Base-by-base conservation (phyloP, 1,139 yeast species). In the Suhomyces terraborum region DNA sequence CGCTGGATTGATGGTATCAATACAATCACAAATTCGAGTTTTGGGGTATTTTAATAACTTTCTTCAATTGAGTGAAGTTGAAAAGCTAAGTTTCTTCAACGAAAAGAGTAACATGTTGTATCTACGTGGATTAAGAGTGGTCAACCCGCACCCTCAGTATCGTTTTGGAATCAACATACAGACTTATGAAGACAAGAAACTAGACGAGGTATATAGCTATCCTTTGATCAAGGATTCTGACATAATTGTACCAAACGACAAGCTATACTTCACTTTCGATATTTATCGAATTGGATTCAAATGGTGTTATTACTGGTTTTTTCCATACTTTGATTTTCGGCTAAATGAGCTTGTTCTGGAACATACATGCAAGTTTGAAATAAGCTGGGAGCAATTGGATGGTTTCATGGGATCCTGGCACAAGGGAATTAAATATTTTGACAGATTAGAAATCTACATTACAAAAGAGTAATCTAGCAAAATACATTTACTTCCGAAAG, bases 1-100 rank as follows among this genome's bases (percentile, higher is more conserved):
- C 4, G 67, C 78, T 35, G 84, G 86, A 1, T 63, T 64, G 8
- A 97, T 96, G 0, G 81, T 93, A 1, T 78, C 89, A 0, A 87
- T 88, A 14, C 47, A 56, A 14, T 82, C 93, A 5, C 98, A 93
- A 59, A 56, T 71, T 16, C 59, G 93, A 35, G 87, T 83, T 54
- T 64, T 89, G 28, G 54, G 64, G 4, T 91, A 93, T 58, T 82
- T 82, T 61, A 69, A 72, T 41, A 46, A 52, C 23, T 78, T 58
- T 43, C 52, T 62, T 12, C 12, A 9, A 1, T 13, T 13, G n/a
- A 6, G 10, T 6, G 19, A 20, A 8, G 8, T n/a, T 3, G 19
- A 19, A 8, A 21, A 17, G 16, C 6, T 10, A 7, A 10, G 16
- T 9, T 33, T 14, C 35, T 33, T 33, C 18, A 19, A n/a, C 13